phyloP scores from a whole-genome alignment of 352 stramenopile genomes.

The Pythium rhizo-oryzae region DNA sequence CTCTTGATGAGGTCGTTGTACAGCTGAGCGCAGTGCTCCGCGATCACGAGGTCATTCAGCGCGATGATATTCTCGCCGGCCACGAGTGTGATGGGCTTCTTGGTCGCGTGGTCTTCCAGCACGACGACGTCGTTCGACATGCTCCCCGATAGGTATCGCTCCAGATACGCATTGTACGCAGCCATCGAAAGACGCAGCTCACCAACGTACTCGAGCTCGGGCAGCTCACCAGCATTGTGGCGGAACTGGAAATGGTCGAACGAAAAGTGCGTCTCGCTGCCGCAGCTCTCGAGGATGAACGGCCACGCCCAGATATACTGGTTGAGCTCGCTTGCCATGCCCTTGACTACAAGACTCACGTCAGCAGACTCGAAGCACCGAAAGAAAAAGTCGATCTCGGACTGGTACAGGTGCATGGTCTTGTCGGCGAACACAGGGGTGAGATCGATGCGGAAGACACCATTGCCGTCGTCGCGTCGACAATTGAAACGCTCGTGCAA shows the following conservation, averaged over 20 bases:
- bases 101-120: conserved; percentile 66
- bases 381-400: conserved; percentile 45
- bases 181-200: conserved; percentile 72
- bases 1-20: conserved; percentile 80
- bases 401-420: conserved; percentile 32
- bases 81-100: conserved; percentile 69
- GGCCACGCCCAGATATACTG: conserved; percentile 84
- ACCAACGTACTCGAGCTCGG: conserved; percentile 72
- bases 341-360: conserved; percentile 78
- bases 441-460: conserved; percentile 41
- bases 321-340: conserved; percentile 79
- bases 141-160: conserved; percentile 67
- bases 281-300: conserved; percentile 80
- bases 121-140: conserved; percentile 63
- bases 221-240: conserved; percentile 43
- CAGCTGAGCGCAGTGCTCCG: conserved; percentile 70
- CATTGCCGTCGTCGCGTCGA: conserved; percentile 32
- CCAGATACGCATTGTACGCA: conserved; percentile 75
- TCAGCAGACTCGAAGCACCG: conserved; percentile 72
- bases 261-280: conserved; percentile 63
- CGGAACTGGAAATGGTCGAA: conserved; percentile 85
- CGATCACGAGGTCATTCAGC: conserved; percentile 69
- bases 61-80: conserved; percentile 75
- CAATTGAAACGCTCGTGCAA: conserved; percentile 34
- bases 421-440: conserved; percentile 33